Evolutionary conservation across 2,329 filamentous ascomycete genomes (phyloP), one percentile per base, ranked within the genome.

Genomic region (Cladosporium austrohemisphaericum): DNA sequence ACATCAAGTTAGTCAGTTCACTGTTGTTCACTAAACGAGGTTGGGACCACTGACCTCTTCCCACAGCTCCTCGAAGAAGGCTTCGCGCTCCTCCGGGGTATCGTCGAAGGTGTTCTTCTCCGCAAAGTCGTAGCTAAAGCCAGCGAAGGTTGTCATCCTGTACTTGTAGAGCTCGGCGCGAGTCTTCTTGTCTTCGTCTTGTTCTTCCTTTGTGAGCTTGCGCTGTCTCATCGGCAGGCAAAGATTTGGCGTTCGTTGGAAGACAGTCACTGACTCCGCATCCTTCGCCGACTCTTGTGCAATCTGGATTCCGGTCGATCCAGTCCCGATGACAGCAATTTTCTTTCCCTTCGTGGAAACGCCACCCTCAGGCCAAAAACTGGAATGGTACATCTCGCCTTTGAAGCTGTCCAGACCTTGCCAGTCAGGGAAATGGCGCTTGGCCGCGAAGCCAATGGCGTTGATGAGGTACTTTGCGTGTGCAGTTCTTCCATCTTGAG

Each of bases 231-330:
- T 83, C 0, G 81, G 81, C 1, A 86, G 58, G 0, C 79, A 79
- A 4, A 83, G 68, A 51, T 85, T 86, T 0, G 83, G 83, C 0
- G 82, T 85, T 10, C 83, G 74, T 58, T 85, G 80, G 63, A 85
- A 85, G 19, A 85, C 78, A 1, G 69, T 73, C 1, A 86, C 63
- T 3, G 62, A 68, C 1, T 41, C 45, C 8, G 57, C 59, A 18
- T 60, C 57, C 28, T 62, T 62, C 28, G 59, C 60, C 3, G 61
- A 54, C 47, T 66, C 63, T 32, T 67, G 64, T 2, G 61, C 63
- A 25, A 65, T 63, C 46, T 74, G 71, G 3, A 74, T 66, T 4
- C 66, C 71, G 0, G 70, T 71, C 2, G 69, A 67, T 5, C 71
- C 71, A 7, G 68, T 71, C 1, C 71, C 71, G 13, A 74, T 67